A percentile compares a stretch with the other conserved stretches of the same genome.
Evolutionary conservation across 768 basidiomycete genomes (phyloP).

Genomic region (Kwoniella dendrophila): DNA sequence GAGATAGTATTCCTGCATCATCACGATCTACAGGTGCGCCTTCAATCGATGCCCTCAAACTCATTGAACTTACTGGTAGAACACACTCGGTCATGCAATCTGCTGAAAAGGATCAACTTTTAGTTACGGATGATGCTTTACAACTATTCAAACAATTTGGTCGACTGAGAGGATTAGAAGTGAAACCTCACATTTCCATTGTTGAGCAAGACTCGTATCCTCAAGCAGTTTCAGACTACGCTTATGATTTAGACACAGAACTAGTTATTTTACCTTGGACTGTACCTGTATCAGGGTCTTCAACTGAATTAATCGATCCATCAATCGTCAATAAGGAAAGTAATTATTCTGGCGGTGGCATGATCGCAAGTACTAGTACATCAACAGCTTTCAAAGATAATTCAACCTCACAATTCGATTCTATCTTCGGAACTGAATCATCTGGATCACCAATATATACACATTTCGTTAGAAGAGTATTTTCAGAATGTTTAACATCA

Average conservation of each 20-base stretch:
- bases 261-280: conserved; percentile 85
- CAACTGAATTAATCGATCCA: conserved; percentile 32
- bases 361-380: not conserved
- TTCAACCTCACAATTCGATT: conserved; percentile 66
- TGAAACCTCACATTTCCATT: conserved; percentile 72
- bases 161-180: conserved; percentile 59
- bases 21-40: not conserved
- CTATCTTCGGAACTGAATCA: conserved; percentile 65
- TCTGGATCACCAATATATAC: conserved; percentile 64
- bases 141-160: conserved; percentile 57
- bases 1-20: not conserved
- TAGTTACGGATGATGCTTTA: conserved; percentile 66
- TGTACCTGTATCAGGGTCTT: conserved; percentile 38
- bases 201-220: conserved; percentile 76
- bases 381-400: not conserved
- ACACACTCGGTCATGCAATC: conserved; percentile 84
- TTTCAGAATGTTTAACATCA: conserved; percentile 66
- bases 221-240: conserved; percentile 66
- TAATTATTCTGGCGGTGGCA: not conserved
- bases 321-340: conserved; percentile 23
- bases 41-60: conserved; percentile 74
- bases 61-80: conserved; percentile 86
- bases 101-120: conserved; percentile 60
- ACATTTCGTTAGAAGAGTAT: conserved; percentile 81
- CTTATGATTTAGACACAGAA: conserved; percentile 64